phyloP scores from a whole-genome alignment of 192 early-diverging fungal genomes.

The Podila minutissima region DNA sequence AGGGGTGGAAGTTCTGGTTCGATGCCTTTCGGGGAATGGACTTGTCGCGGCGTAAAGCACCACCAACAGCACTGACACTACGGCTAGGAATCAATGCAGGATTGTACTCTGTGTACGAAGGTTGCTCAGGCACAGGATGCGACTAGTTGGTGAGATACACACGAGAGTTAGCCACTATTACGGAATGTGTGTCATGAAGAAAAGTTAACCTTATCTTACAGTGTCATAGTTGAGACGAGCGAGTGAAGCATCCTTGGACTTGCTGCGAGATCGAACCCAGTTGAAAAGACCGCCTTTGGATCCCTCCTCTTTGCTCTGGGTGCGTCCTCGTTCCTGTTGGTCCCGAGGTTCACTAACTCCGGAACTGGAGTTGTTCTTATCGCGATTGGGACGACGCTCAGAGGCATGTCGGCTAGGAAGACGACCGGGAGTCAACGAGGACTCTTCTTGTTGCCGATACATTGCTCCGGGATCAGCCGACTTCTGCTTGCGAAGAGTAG shows the following conservation, averaged over 20 bases:
- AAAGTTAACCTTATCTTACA: slow-evolving; percentile 7
- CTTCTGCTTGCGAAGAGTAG: slow-evolving; percentile 29
- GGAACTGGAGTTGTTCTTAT: slow-evolving; percentile 1
- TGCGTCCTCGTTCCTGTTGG: slow-evolving; percentile 22
- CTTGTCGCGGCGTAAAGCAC: slow-evolving; percentile 23
- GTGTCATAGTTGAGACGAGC: slow-evolving; percentile 25
- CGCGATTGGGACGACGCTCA: slow-evolving; percentile 25
- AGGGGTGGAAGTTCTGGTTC: slow-evolving; percentile 29
- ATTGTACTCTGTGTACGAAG: slow-evolving; percentile 43
- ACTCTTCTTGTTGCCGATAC: slow-evolving; percentile 36
- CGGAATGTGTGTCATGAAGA: no score
- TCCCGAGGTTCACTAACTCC: slow-evolving; percentile 9
- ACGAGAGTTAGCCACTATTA: no score
- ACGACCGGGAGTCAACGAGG: background rate
- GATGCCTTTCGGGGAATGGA: slow-evolving; percentile 44
- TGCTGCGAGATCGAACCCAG: slow-evolving; percentile 41
- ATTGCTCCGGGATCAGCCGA: slow-evolving; percentile 33
- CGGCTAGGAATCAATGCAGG: slow-evolving; percentile 45
- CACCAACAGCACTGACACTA: slow-evolving; percentile 22
- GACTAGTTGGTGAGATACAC: background rate
- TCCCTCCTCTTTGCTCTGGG: slow-evolving; percentile 16
- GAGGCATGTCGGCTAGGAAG: slow-evolving; percentile 32
- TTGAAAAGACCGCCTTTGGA: slow-evolving; percentile 31
- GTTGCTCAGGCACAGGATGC: slow-evolving; percentile 23
- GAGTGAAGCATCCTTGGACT: slow-evolving; percentile 29